Percentiles rank a stretch among this genome's conserved stretches.
Evolutionary conservation across 805 yeast species (phyloP).

Genomic region (Wickerhamiella australiensis): DNA sequence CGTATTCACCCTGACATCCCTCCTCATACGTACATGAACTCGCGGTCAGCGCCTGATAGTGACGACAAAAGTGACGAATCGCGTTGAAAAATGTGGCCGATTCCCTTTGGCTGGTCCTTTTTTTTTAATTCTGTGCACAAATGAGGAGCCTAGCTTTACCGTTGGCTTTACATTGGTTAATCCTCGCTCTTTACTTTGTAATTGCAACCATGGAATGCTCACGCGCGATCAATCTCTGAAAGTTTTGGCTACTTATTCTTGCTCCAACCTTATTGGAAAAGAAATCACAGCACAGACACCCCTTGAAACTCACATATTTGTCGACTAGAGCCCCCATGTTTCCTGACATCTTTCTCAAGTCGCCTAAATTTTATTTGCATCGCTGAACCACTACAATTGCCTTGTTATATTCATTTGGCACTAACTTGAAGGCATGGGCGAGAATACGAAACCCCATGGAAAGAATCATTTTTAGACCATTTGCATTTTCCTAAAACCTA

Average conservation of each 20-base stretch:
- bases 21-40: conserved; percentile 4
- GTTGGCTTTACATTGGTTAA: background rate
- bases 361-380: background rate
- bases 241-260: background rate
- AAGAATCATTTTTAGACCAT: background rate
- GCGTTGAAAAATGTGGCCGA: background rate
- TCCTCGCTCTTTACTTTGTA: background rate
- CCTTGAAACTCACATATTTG: too few species aligned
- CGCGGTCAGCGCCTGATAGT: conserved; percentile 2
- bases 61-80: background rate
- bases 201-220: background rate
- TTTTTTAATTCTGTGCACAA: background rate
- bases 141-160: background rate
- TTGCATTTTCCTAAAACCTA: background rate
- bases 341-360: background rate
- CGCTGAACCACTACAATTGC: background rate
- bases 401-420: background rate
- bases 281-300: background rate
- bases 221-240: background rate
- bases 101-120: background rate
- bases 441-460: background rate
- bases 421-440: background rate
- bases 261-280: background rate
- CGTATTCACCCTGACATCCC: conserved; percentile 12
- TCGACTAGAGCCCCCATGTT: too few species aligned